Conservation (phyloP, 1,139 yeast species). For the Kodamaea alishanica region DNA sequence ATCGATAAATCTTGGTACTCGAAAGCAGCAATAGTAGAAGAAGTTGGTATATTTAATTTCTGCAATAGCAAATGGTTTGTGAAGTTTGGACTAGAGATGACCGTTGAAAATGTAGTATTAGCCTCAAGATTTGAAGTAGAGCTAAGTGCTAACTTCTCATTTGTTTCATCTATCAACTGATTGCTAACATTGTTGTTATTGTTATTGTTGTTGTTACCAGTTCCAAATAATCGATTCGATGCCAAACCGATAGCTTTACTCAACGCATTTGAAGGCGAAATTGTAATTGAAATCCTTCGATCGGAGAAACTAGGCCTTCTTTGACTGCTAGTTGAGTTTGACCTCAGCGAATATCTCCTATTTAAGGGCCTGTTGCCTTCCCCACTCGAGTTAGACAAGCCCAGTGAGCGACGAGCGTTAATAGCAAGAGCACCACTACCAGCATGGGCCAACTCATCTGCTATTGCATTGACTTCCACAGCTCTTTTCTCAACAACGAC, state of each 20-base stretch:
- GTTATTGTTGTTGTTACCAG: slow-evolving; percentile 6
- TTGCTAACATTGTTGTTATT: slow-evolving; percentile 2
- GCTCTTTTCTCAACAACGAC: slow-evolving; percentile 93
- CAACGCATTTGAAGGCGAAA: slow-evolving; percentile 85
- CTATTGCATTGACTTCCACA: slow-evolving; percentile 91
- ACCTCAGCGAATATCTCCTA: slow-evolving; percentile 32
- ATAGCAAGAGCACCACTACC: slow-evolving; percentile 57
- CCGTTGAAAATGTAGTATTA: slow-evolving; percentile 18
- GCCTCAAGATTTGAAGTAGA: slow-evolving; percentile 1
- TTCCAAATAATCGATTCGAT: slow-evolving; percentile 80
- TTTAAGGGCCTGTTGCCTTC: slow-evolving; percentile 12
- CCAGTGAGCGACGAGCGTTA: slow-evolving; percentile 20
- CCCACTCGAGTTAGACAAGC: slow-evolving; percentile 12
- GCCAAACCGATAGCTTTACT: slow-evolving; percentile 87
- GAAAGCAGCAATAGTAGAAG: slow-evolving; percentile 14
- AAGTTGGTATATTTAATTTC: slow-evolving; percentile 31
- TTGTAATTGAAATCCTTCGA: slow-evolving; percentile 61
- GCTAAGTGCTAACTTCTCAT: slow-evolving; percentile 4
- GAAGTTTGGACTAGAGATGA: slow-evolving; percentile 32
- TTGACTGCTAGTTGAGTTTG: slow-evolving; percentile 31
- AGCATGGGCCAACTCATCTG: slow-evolving; percentile 80
- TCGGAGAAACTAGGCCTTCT: slow-evolving; percentile 53
- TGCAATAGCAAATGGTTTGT: slow-evolving; percentile 35
- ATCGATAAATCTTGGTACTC: slow-evolving; percentile 8
- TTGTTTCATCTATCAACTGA: slow-evolving; percentile 17